Percentiles rank a stretch among this genome's conserved stretches.
phyloP scores from a whole-genome alignment of 805 yeast species.

The Ogataea neopini region DNA sequence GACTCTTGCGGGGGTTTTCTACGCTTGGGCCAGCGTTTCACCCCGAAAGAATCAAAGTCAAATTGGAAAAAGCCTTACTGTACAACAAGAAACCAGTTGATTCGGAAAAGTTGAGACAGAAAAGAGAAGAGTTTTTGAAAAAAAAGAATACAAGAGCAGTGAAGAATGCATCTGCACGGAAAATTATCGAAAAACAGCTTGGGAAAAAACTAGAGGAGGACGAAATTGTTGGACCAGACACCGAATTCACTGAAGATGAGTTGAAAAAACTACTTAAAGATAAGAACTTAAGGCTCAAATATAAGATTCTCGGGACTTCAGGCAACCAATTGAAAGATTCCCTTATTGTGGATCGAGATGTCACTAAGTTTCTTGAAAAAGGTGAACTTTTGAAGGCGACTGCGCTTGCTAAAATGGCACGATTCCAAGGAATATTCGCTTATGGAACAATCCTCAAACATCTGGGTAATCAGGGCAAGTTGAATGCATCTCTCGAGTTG shows the following conservation, averaged over 20 bases:
- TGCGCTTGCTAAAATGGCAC: constrained; percentile 27
- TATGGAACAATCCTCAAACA: constrained; percentile 62
- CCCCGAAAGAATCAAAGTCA: constrained; percentile 12
- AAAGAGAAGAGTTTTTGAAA: constrained; percentile 12
- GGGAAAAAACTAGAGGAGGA: constrained; percentile 21
- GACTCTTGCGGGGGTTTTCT: constrained; percentile 1
- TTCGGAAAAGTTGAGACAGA: constrained; percentile 2
- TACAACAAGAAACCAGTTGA: constrained; percentile 15
- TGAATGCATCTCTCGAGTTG: constrained; percentile 50
- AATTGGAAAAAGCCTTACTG: constrained; percentile 18
- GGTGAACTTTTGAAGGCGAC: constrained; percentile 54
- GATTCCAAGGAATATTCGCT: constrained; percentile 53
- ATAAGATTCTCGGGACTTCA: constrained; percentile 58
- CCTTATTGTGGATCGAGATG: constrained; percentile 53
- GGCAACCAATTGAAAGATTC: constrained; percentile 61
- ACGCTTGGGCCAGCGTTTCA: constrained; percentile 1
- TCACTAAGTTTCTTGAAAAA: constrained; percentile 48
- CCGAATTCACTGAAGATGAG: constrained; percentile 30
- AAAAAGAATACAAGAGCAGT: constrained; percentile 28
- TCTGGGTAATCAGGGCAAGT: constrained; percentile 43
- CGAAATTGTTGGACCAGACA: constrained; percentile 25
- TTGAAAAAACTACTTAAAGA: constrained; percentile 25
- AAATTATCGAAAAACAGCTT: constrained; percentile 23
- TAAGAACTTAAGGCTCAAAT: constrained; percentile 46
- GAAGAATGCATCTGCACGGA: constrained; percentile 30